Evolutionary conservation across 441 rosid species (phyloP).

Genomic region (Caryocar brasiliense): DNA sequence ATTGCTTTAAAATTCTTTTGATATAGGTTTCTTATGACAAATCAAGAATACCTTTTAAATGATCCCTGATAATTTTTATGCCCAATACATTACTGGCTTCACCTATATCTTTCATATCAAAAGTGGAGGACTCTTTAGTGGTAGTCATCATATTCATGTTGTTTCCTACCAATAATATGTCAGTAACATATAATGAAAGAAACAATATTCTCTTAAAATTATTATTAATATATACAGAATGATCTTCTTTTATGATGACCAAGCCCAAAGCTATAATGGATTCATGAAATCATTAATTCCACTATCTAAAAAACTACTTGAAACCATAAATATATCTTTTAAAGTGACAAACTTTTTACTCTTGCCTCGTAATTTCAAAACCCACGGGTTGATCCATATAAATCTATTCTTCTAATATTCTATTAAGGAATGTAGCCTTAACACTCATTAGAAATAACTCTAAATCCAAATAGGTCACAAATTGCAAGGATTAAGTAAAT

Average conservation of each 20-base stretch:
- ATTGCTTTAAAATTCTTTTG: not conserved
- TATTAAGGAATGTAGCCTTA: not conserved
- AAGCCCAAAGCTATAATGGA: not conserved
- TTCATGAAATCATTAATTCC: not conserved
- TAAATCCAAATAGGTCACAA: not conserved
- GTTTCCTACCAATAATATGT: too few relatives aligned
- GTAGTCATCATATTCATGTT: not conserved
- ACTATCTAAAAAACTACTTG: not conserved
- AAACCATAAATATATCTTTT: too few relatives aligned
- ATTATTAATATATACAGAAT: too few relatives aligned
- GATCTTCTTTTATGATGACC: not conserved
- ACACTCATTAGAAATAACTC: not conserved
- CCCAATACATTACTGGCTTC: not conserved
- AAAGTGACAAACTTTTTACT: too few relatives aligned
- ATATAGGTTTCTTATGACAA: not conserved
- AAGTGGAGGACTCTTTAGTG: not conserved
- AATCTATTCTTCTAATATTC: not conserved
- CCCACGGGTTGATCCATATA: not conserved
- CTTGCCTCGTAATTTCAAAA: too few relatives aligned
- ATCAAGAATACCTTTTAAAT: not conserved
- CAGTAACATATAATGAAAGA: not conserved
- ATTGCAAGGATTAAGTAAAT: too few relatives aligned
- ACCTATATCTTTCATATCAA: not conserved
- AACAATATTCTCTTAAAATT: not conserved
- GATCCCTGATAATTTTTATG: not conserved